phyloP scores from a whole-genome alignment of 495 filamentous ascomycete species.

The Talaromyces stipitatus region DNA sequence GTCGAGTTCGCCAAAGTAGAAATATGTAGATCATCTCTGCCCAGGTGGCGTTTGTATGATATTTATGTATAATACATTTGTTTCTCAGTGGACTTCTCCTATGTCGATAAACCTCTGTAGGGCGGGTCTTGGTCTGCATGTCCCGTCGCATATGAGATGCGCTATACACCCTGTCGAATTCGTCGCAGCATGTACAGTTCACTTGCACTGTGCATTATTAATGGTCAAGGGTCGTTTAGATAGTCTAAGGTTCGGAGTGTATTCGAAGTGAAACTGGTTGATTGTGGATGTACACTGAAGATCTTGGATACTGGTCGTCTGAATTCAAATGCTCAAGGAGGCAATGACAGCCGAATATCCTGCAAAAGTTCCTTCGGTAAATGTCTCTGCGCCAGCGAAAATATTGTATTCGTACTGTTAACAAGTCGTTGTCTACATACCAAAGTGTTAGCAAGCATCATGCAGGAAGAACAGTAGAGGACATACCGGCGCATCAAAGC shows the following conservation, averaged over 20 bases:
- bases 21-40: slow-evolving; percentile 53
- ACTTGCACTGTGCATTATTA: too few species aligned
- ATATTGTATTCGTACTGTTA: slow-evolving; percentile 62
- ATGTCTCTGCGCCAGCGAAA: slow-evolving; percentile 74
- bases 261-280: too few species aligned
- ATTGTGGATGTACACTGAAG: too few species aligned
- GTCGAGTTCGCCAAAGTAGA: slow-evolving; percentile 71
- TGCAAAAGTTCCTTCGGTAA: slow-evolving; percentile 78
- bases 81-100: too few species aligned
- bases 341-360: slow-evolving; percentile 65
- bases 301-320: too few species aligned
- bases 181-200: too few species aligned
- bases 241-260: too few species aligned
- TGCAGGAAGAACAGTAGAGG: slow-evolving; percentile 16
- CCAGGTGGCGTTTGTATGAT: neutral
- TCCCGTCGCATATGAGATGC: too few species aligned
- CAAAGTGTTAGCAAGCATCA: slow-evolving; percentile 11
- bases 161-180: too few species aligned
- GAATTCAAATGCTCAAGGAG: slow-evolving; percentile 24
- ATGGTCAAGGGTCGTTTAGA: too few species aligned
- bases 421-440: slow-evolving; percentile 69
- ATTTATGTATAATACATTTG: neutral
- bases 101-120: too few species aligned
- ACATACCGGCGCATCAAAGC: slow-evolving; percentile 69
- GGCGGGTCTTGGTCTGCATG: too few species aligned